phyloP scores from a whole-genome alignment of 192 early-diverging fungal genomes.

The Geranomyces variabilis region DNA sequence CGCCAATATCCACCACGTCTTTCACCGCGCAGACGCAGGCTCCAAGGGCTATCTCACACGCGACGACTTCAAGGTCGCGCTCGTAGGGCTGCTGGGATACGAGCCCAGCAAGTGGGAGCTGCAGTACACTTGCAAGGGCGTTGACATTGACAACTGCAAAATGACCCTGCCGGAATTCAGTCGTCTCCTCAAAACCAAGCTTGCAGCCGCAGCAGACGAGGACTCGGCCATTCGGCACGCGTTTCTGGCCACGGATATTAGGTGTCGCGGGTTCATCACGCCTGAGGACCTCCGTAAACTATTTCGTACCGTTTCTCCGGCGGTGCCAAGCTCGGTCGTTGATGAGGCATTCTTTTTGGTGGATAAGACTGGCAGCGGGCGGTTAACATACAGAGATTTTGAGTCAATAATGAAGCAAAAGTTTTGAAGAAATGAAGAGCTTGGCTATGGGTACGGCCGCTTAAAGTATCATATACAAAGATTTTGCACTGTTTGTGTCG shows the following conservation, averaged over 20 bases:
- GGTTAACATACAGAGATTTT: slow-evolving; percentile 45
- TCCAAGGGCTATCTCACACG: slow-evolving; percentile 33
- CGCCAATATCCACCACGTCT: slow-evolving; percentile 26
- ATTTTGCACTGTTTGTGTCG: no score
- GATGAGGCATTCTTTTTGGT: slow-evolving; percentile 37
- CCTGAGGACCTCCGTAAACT: slow-evolving; percentile 16
- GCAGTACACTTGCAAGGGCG: neutral
- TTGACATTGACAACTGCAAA: slow-evolving; percentile 21
- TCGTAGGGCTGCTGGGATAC: slow-evolving; percentile 45
- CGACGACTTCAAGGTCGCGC: slow-evolving; percentile 39
- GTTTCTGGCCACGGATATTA: slow-evolving; percentile 36
- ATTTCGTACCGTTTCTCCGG: slow-evolving; percentile 18
- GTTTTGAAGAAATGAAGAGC: no score
- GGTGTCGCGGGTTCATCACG: slow-evolving; percentile 40
- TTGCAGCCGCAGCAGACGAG: slow-evolving; percentile 1
- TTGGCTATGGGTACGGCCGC: no score
- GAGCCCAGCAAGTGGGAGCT: slow-evolving; percentile 32
- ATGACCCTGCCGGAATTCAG: slow-evolving; percentile 37
- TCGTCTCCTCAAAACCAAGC: slow-evolving; percentile 10
- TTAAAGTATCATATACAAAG: no score
- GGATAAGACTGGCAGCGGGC: slow-evolving; percentile 35
- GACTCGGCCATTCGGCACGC: slow-evolving; percentile 36
- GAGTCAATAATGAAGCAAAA: slow-evolving; percentile 35
- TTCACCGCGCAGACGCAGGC: slow-evolving; percentile 29
- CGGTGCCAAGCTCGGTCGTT: slow-evolving; percentile 18